Percentiles rank a stretch among this genome's conserved stretches.
phyloP scores from a whole-genome alignment of 2,329 filamentous ascomycete species.

The Zasmidium cellare region DNA sequence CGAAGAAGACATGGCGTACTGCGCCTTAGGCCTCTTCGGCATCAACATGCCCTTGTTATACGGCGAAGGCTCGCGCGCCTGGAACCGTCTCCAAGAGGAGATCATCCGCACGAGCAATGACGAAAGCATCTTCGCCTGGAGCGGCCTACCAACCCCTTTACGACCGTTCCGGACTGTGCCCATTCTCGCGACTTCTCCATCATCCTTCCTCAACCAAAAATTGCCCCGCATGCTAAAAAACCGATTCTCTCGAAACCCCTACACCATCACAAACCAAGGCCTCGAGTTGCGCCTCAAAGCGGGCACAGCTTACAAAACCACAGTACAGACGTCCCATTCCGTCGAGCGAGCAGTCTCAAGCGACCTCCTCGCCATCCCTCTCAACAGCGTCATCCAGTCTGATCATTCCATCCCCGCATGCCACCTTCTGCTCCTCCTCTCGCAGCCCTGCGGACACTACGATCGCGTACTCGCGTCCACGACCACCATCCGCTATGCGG shows the following conservation, averaged over 20 bases:
- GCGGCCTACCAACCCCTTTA: no score
- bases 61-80: conserved; percentile 34
- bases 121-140: conserved; percentile 11
- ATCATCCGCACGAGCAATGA: conserved; percentile 11
- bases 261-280: conserved; percentile 4
- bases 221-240: neutral
- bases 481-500: neutral
- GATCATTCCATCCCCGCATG: no score
- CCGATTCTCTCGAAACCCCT: no score
- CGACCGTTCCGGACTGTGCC: no score
- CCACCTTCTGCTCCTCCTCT: neutral
- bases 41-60: conserved; percentile 48
- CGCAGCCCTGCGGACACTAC: neutral
- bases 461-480: neutral
- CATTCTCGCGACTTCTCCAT: no score
- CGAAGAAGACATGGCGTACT: conserved; percentile 47
- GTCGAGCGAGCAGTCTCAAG: no score
- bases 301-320: neutral
- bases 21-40: conserved; percentile 44
- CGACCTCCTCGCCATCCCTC: neutral
- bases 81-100: conserved; percentile 37
- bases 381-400: neutral
- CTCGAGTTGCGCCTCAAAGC: neutral
- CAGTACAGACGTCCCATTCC: no score
- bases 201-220: neutral